Percentiles rank a stretch among this genome's conserved stretches.
These are phyloP conservation scores for Aechmea fasciata DNA, from an alignment of 176 grass and related monocot species.

Conservation along the genomic window DNA sequence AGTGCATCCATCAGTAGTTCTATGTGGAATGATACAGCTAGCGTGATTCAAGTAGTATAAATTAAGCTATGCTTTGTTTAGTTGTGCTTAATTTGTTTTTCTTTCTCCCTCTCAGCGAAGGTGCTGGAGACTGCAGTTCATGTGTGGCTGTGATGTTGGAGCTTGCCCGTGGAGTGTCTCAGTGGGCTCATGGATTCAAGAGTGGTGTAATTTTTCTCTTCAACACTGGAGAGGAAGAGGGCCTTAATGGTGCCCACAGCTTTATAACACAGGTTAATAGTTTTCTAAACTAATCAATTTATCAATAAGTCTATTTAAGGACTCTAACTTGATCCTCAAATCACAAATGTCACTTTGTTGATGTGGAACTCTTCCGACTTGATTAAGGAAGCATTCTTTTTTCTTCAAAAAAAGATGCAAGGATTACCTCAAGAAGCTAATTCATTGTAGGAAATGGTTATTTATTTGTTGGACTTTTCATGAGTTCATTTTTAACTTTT, in stretches of 20 bases:
- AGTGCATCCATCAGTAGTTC: neutral
- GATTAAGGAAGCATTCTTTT: too few species aligned
- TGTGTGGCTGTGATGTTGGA: constrained; percentile 96
- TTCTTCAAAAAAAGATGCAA: neutral
- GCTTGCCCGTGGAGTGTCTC: constrained; percentile 77
- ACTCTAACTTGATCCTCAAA: neutral
- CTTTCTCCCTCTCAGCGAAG: constrained; percentile 50
- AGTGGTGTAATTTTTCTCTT: constrained; percentile 82
- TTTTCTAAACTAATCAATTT: constrained; percentile 1
- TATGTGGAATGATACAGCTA: neutral
- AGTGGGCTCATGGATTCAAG: constrained; percentile 92
- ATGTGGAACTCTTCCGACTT: too few species aligned
- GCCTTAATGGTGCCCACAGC: constrained; percentile 89
- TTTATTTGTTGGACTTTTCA: too few species aligned
- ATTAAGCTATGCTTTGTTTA: neutral
- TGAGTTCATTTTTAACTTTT: too few species aligned
- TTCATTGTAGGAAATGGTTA: too few species aligned
- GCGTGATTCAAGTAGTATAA: neutral
- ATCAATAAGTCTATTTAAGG: neutral
- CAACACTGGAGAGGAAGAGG: constrained; percentile 98
- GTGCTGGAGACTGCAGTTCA: constrained; percentile 94
- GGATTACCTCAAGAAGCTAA: too few species aligned
- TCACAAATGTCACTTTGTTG: too few species aligned
- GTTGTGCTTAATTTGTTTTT: too few species aligned
- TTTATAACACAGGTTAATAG: constrained; percentile 91